These are phyloP conservation scores for Tirmania nivea DNA, from an alignment of 495 filamentous ascomycete species.

Conservation along the genomic window DNA sequence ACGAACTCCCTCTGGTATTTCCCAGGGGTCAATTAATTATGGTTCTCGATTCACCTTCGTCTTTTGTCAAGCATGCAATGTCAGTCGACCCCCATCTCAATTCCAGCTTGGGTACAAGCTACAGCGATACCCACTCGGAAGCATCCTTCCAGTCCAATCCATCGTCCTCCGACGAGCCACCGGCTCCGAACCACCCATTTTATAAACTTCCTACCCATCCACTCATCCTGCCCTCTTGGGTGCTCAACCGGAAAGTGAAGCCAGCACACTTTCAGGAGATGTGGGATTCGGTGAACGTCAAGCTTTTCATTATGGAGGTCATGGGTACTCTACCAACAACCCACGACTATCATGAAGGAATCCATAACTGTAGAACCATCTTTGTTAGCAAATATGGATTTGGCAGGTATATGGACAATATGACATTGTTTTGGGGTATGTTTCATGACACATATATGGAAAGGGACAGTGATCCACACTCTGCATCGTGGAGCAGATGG, in stretches of 20 bases:
- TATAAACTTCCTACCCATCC: not conserved
- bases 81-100: too few relatives aligned
- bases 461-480: not conserved
- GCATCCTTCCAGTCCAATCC: too few relatives aligned
- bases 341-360: not conserved
- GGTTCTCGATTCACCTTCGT: too few relatives aligned
- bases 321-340: not conserved
- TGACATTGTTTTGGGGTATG: not conserved
- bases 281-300: not conserved
- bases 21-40: too few relatives aligned
- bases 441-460: not conserved
- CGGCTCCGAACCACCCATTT: not conserved
- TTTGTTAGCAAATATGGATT: not conserved
- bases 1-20: too few relatives aligned
- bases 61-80: too few relatives aligned
- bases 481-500: not conserved
- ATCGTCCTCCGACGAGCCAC: not conserved
- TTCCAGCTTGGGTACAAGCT: too few relatives aligned
- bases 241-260: not conserved
- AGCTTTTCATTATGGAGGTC: not conserved
- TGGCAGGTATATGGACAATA: not conserved
- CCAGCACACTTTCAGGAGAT: not conserved
- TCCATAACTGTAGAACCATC: not conserved
- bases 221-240: not conserved
- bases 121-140: too few relatives aligned